Evolutionary conservation across 192 early-diverging fungal species (phyloP), one percentile per base, ranked within the genome.

Genomic region (Backusella tarrabulga): DNA sequence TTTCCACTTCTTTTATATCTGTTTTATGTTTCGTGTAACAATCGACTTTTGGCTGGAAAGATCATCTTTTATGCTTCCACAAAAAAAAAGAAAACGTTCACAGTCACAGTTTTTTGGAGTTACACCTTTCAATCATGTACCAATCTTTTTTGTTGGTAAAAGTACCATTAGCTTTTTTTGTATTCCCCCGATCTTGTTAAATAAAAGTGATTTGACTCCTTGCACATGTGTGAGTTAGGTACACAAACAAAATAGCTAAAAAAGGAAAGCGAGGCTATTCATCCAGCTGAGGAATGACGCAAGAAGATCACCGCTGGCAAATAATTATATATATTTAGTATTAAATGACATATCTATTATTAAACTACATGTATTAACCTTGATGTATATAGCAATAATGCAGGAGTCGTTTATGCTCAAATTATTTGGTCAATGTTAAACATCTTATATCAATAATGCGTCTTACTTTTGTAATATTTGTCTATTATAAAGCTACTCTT

Each of bases 21-120:
- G 46, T 50, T 50, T 50, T 50, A n/a, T 50, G 5, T 50, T n/a
- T 60, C 12, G 56, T 63, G 56, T 63, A 63, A 63, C 56, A 23
- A 1, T 0, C 12, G 9, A 2, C 0, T 26, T 63, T 63, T 63
- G 21, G 26, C 23, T 63, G 56, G 12, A 63, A 63, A 63, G 56
- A 63, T 4, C 23, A 63, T 29, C 26, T 63, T 29, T 11, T 63
- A 29, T 12, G 12, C 56, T 14, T 60, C 56, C 26, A 63, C 29
- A 23, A 1, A 56, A 56, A 26, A 56, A 63, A 63, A n/a, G n/a
- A 63, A 11, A 63, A 29, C 4, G 26, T 29, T 63, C 56, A 63
- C 56, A 63, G 56, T 23, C 56, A 63, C 56, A 63, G 56, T 50
- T 63, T 63, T 63, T 29, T 63, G 21, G n/a, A 23, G 56, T 63